Percentiles rank a stretch among this genome's conserved stretches.
Conservation (phyloP, 192 early-diverging fungal genomes). For the Jimgerdemannia flammicorona region DNA sequence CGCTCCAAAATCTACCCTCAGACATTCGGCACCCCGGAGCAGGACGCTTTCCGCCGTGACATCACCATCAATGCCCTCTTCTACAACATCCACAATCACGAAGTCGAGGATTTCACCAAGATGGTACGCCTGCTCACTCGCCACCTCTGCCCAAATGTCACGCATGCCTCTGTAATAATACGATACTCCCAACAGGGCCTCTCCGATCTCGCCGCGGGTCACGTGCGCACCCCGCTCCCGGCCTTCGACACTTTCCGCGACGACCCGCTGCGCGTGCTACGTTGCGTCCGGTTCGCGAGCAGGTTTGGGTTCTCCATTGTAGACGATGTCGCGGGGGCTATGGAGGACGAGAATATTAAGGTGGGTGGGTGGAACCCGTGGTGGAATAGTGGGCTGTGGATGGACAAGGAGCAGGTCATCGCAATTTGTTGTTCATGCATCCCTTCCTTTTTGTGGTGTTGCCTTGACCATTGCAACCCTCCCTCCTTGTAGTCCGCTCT, state of each 20-base stretch:
- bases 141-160: neutral
- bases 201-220: constrained; percentile 61
- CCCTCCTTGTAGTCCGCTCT: constrained; percentile 47
- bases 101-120: constrained; percentile 86
- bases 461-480: too few species aligned
- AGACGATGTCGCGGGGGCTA: constrained; percentile 58
- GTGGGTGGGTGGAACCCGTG: constrained; percentile 11
- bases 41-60: constrained; percentile 95
- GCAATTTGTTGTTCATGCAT: neutral
- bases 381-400: neutral
- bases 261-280: constrained; percentile 92
- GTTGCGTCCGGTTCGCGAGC: constrained; percentile 93
- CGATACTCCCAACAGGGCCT: constrained; percentile 46
- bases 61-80: constrained; percentile 98
- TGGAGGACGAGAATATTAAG: constrained; percentile 50
- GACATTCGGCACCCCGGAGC: constrained; percentile 82
- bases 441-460: neutral
- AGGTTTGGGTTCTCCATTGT: constrained; percentile 80
- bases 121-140: constrained; percentile 20
- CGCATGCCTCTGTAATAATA: neutral
- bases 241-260: constrained; percentile 89
- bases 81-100: constrained; percentile 85
- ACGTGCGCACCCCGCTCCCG: constrained; percentile 88
- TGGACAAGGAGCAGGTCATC: constrained; percentile 4
- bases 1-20: constrained; percentile 25